Evolutionary conservation across 768 basidiomycete genomes (phyloP), one percentile per base, ranked within the genome.

Genomic region (Tubosaeta sp.): DNA sequence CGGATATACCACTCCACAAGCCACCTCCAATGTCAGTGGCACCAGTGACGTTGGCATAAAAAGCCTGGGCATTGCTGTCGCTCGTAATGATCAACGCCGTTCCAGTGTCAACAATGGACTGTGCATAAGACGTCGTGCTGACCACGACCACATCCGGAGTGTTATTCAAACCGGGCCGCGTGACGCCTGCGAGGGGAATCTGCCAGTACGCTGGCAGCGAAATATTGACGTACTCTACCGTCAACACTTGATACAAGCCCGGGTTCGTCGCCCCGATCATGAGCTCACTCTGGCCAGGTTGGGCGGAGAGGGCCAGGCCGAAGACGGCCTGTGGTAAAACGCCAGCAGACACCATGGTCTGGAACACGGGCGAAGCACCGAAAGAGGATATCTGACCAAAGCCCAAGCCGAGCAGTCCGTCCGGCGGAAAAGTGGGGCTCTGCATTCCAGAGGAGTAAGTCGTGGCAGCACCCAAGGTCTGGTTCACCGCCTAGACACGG

Each of bases 211-310:
- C 71, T 48, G 53, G 42, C 3, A 60, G n/a, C 19, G 61, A 65
- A 3, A 76, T 66, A 3, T 59, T 45, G 29, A 61, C 35, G 25
- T 73, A 74, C 13, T 73, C 73, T 58, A 81, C 64, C 9, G 58
- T 62, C 3, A 60, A 57, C 11, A 75, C 77, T 14, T 73, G 74
- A 64, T 77, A 83, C 52, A 75, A 62, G 11, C 59, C 54, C 4
- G 57, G 56, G 62, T 86, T 73, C 5, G 72, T 70, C 29, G 81
- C 83, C 25, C 83, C 83, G 43, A 86, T 61, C 52, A 72, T 76
- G 13, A 86, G 72, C 61, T 81, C 78, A n/a, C 77, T 73, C 21
- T 69, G 72, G 11, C 64, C 60, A 16, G 66, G 24, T 11, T 74
- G 59, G 4, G 66, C 57, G 31, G 73, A 69, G 39, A 83, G 67